Percentiles rank a stretch among this genome's conserved stretches.
phyloP scores from a whole-genome alignment of 2,329 filamentous ascomycete genomes.

The Penicillium sp. region DNA sequence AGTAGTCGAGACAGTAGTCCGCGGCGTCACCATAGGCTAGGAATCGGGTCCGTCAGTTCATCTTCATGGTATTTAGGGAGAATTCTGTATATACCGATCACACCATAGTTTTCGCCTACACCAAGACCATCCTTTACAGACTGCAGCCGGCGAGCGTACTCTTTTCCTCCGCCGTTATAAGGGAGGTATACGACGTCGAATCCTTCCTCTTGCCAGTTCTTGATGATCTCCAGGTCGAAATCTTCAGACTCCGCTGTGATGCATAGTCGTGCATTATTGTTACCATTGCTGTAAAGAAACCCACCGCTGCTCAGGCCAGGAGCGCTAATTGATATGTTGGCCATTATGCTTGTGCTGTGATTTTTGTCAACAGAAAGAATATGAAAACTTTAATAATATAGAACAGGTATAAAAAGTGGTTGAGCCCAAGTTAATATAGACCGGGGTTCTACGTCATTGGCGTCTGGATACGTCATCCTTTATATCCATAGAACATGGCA shows the following conservation, averaged over 20 bases:
- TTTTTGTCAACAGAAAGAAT: not conserved
- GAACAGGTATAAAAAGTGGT: not conserved
- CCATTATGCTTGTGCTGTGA: constrained; percentile 22
- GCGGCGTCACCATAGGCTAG: constrained; percentile 63
- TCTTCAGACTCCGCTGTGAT: constrained; percentile 36
- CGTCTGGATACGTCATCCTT: constrained; percentile 17
- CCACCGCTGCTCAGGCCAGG: constrained; percentile 32
- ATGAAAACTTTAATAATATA: not conserved
- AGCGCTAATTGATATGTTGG: constrained; percentile 34
- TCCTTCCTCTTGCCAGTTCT: constrained; percentile 59
- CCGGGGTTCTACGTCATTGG: constrained; percentile 13
- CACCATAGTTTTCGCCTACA: constrained; percentile 59
- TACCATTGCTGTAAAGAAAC: constrained; percentile 35
- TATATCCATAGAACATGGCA: constrained; percentile 11
- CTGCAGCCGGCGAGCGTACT: constrained; percentile 51
- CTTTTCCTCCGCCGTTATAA: constrained; percentile 51
- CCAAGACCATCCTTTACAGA: constrained; percentile 55
- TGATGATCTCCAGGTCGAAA: constrained; percentile 55
- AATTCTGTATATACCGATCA: constrained; percentile 53
- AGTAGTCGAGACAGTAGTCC: constrained; percentile 57
- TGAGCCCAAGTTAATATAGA: constrained; percentile 8
- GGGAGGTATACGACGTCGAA: constrained; percentile 60
- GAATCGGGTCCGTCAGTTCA: not conserved
- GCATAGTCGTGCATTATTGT: constrained; percentile 33
- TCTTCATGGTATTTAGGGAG: not conserved